A percentile compares a stretch with the other conserved stretches of the same genome.
These are phyloP conservation scores for Cyberlindnera maritima DNA, from an alignment of 805 yeast genomes.

Conservation along the genomic window DNA sequence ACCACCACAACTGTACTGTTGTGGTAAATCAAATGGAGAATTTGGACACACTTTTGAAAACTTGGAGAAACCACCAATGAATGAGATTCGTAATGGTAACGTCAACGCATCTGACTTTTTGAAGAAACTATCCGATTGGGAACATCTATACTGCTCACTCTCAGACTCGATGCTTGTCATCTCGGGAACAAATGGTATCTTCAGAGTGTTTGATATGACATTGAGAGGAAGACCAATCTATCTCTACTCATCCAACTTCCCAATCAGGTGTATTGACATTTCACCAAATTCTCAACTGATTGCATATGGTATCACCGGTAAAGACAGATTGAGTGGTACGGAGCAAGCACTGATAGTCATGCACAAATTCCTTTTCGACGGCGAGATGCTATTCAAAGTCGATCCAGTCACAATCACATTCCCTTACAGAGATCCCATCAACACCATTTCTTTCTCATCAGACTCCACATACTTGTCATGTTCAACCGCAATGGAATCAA, in stretches of 20 bases:
- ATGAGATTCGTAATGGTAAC: slow-evolving; percentile 21
- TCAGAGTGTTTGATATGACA: slow-evolving; percentile 61
- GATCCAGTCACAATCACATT: slow-evolving; percentile 71
- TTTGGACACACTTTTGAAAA: slow-evolving; percentile 51
- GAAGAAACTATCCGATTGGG: slow-evolving; percentile 48
- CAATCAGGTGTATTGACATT: slow-evolving; percentile 75
- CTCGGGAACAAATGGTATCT: slow-evolving; percentile 67
- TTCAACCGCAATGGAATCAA: slow-evolving; percentile 63
- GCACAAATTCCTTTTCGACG: slow-evolving; percentile 35
- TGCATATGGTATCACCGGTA: slow-evolving; percentile 82
- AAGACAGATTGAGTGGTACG: slow-evolving; percentile 61
- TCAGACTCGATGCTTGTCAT: slow-evolving; percentile 59
- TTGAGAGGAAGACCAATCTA: slow-evolving; percentile 61
- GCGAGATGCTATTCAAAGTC: slow-evolving; percentile 31
- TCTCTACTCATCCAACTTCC: slow-evolving; percentile 66
- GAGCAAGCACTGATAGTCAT: slow-evolving; percentile 77
- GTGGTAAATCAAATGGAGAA: slow-evolving; percentile 70
- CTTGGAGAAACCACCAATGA: slow-evolving; percentile 29
- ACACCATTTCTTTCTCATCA: slow-evolving; percentile 66
- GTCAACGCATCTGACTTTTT: slow-evolving; percentile 17
- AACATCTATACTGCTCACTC: slow-evolving; percentile 55
- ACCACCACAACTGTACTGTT: slow-evolving; percentile 57
- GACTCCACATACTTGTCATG: slow-evolving; percentile 72
- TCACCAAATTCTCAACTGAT: slow-evolving; percentile 61
- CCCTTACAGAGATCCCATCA: slow-evolving; percentile 86